A percentile compares a stretch with the other conserved stretches of the same genome.
These are phyloP conservation scores for Pisolithus albus DNA, from an alignment of 768 basidiomycete genomes.

Conservation along the genomic window DNA sequence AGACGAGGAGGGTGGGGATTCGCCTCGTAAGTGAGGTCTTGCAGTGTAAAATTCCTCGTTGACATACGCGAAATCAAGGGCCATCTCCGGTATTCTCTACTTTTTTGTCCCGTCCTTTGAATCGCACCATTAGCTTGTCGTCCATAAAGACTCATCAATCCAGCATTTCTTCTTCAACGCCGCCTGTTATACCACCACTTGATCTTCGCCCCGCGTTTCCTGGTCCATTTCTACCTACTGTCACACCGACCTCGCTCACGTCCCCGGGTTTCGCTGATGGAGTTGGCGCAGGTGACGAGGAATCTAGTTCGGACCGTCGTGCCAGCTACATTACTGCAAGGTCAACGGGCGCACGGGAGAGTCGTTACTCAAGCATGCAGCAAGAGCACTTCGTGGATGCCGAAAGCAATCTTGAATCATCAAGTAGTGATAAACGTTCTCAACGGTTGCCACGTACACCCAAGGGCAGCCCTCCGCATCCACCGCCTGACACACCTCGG, in stretches of 20 bases:
- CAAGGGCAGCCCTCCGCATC: background rate
- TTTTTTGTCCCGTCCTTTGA: conserved; percentile 59
- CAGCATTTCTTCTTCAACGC: conserved; percentile 30
- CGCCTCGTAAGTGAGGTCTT: conserved; percentile 34
- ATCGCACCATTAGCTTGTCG: conserved; percentile 57
- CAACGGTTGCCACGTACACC: background rate
- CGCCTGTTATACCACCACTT: conserved; percentile 51
- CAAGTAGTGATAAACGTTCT: background rate
- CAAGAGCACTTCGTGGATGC: conserved; percentile 23
- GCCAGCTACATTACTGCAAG: conserved; percentile 53
- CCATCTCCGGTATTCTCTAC: conserved; percentile 46
- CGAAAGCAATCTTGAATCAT: conserved; percentile 10
- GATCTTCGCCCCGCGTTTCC: conserved; percentile 53
- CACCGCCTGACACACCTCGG: background rate
- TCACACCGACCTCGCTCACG: conserved; percentile 21
- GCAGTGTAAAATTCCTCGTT: background rate
- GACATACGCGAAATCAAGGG: conserved; percentile 23
- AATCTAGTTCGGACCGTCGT: conserved; percentile 43
- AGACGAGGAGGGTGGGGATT: conserved; percentile 25
- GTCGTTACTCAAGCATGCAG: conserved; percentile 24
- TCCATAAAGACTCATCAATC: conserved; percentile 56
- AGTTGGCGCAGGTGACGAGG: conserved; percentile 27
- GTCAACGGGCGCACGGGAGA: conserved; percentile 22
- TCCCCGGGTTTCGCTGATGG: conserved; percentile 19
- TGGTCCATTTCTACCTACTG: conserved; percentile 22